Percentiles rank a stretch among this genome's conserved stretches.
Conservation (phyloP, 1,284 basidiomycete genomes). For the Cerioporus squamosus region DNA sequence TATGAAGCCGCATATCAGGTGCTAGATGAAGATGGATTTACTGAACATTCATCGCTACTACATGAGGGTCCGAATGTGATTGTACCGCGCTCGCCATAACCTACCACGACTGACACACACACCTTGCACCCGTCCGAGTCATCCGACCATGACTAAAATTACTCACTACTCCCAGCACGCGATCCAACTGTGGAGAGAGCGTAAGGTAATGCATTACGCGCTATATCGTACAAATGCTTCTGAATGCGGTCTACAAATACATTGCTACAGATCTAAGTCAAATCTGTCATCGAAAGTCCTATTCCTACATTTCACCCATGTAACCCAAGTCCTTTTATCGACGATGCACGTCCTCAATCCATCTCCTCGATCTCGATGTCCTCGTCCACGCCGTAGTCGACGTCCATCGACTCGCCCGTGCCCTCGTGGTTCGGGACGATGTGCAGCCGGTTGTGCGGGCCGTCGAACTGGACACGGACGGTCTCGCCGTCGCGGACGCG, state of each 20-base stretch:
- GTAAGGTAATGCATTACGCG: background rate
- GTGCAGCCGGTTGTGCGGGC: constrained; percentile 81
- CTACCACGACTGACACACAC: too few relatives aligned
- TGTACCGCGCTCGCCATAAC: too few relatives aligned
- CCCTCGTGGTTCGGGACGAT: constrained; percentile 88
- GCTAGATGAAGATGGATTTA: too few relatives aligned
- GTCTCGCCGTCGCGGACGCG: constrained; percentile 83
- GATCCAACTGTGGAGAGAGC: too few relatives aligned
- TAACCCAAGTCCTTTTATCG: background rate
- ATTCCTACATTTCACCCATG: background rate
- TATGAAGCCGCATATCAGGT: too few relatives aligned
- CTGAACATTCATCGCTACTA: too few relatives aligned
- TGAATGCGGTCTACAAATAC: constrained; percentile 14
- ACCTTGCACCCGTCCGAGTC: too few relatives aligned
- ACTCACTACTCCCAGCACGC: too few relatives aligned
- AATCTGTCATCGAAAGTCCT: background rate
- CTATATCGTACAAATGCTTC: constrained; percentile 13
- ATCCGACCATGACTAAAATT: too few relatives aligned
- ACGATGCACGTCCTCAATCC: constrained; percentile 52
- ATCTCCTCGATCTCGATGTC: constrained; percentile 80
- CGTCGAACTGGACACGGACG: constrained; percentile 82
- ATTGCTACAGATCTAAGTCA: constrained; percentile 1
- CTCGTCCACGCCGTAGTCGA: constrained; percentile 52
- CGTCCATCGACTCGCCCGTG: constrained; percentile 61
- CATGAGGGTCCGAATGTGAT: too few relatives aligned